Percentiles rank a stretch among this genome's conserved stretches.
phyloP scores from a whole-genome alignment of 1,284 basidiomycete species.

The Microbotryomycetes sp. region DNA sequence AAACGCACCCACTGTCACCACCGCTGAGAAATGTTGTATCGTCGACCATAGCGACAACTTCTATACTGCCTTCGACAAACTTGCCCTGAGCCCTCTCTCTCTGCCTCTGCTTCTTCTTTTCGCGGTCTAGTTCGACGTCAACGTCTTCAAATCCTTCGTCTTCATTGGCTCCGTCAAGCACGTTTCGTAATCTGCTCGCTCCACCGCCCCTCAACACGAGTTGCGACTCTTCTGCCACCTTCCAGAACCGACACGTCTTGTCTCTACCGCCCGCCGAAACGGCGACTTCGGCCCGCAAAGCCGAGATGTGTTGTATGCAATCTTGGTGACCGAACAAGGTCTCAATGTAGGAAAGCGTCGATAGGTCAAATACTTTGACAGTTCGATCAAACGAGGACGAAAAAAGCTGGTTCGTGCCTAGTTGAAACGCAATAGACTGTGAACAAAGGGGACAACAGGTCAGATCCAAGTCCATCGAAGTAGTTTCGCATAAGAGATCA shows the following conservation, averaged over 20 bases:
- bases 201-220: conserved; percentile 92
- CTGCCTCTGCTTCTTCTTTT: conserved; percentile 40
- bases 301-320: conserved; percentile 65
- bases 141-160: conserved; percentile 52
- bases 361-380: conserved; percentile 80
- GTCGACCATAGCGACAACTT: conserved; percentile 89
- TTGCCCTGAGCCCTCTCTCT: conserved; percentile 45
- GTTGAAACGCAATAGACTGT: conserved; percentile 73
- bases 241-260: conserved; percentile 90
- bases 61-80: conserved; percentile 83
- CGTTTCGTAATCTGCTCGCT: conserved; percentile 64
- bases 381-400: conserved; percentile 85
- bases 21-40: conserved; percentile 86
- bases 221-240: conserved; percentile 91
- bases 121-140: conserved; percentile 40
- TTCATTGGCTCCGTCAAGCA: conserved; percentile 67
- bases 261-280: conserved; percentile 85
- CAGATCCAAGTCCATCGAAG: neutral
- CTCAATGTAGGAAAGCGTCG: conserved; percentile 84
- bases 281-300: conserved; percentile 73
- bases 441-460: conserved; percentile 22
- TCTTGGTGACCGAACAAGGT: conserved; percentile 98
- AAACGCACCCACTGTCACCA: conserved; percentile 81
- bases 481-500: neutral
- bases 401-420: conserved; percentile 76